Evolutionary conservation across 768 basidiomycete species (phyloP).

Genomic region (Boletus subcaerulescens): DNA sequence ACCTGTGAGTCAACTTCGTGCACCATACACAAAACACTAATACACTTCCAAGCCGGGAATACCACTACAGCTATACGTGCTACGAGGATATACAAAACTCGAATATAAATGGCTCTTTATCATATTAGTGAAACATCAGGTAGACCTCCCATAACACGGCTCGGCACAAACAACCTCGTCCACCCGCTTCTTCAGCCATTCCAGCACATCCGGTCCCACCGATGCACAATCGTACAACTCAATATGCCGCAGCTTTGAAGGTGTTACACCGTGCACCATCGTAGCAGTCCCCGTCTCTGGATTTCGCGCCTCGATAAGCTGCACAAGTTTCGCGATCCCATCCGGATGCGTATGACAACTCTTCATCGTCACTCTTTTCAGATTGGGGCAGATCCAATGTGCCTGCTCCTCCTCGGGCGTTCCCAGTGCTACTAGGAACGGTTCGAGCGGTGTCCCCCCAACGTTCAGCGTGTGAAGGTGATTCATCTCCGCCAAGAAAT

Average conservation of each 20-base stretch:
- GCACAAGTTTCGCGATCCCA: conserved; percentile 64
- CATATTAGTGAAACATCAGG: conserved; percentile 1
- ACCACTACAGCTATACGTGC: not conserved
- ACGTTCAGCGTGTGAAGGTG: conserved; percentile 59
- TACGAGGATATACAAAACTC: conserved; percentile 3
- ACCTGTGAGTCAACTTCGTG: no score
- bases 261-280: conserved; percentile 46
- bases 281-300: conserved; percentile 41
- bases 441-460: conserved; percentile 64
- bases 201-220: conserved; percentile 65
- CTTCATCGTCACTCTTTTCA: conserved; percentile 59
- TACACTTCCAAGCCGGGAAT: conserved; percentile 11
- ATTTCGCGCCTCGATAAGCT: conserved; percentile 70
- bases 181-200: conserved; percentile 62
- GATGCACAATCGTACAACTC: conserved; percentile 67
- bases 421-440: conserved; percentile 55
- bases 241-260: conserved; percentile 51
- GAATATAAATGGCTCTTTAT: not conserved
- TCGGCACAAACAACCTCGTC: conserved; percentile 63
- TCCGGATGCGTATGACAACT: conserved; percentile 65
- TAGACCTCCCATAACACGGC: conserved; percentile 46
- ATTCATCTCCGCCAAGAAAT: conserved; percentile 57
- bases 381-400: conserved; percentile 62
- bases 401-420: conserved; percentile 57
- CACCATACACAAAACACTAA: conserved; percentile 16